Conservation (phyloP, 2,329 filamentous ascomycete genomes). For the Aspergillus terreus region DNA sequence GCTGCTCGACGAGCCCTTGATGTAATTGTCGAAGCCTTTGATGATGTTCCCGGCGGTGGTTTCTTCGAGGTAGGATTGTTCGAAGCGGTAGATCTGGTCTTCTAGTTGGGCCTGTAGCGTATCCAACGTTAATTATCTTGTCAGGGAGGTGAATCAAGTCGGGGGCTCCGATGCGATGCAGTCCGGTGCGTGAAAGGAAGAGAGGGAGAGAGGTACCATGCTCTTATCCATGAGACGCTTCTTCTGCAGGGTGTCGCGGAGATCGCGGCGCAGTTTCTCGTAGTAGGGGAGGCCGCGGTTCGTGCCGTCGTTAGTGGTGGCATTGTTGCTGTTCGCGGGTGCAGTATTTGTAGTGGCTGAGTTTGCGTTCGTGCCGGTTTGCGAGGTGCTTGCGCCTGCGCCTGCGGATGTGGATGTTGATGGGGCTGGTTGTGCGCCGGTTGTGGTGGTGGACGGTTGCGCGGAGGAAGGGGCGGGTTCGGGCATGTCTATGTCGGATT, state of each 20-base stretch:
- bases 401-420: constrained; percentile 12
- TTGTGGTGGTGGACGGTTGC: constrained; percentile 11
- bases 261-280: constrained; percentile 65
- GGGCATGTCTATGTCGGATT: constrained; percentile 29
- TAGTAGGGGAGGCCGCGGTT: constrained; percentile 61
- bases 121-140: too few relatives aligned
- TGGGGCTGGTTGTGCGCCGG: constrained; percentile 8
- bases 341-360: not conserved
- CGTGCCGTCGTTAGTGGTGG: constrained; percentile 19
- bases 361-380: constrained; percentile 8
- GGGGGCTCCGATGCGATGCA: too few relatives aligned
- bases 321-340: constrained; percentile 12
- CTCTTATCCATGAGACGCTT: constrained; percentile 61
- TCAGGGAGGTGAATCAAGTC: too few relatives aligned
- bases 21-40: constrained; percentile 95
- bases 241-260: constrained; percentile 64
- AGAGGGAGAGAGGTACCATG: constrained; percentile 44
- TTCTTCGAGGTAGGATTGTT: constrained; percentile 85
- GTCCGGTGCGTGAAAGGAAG: not conserved
- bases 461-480: constrained; percentile 38
- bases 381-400: constrained; percentile 8
- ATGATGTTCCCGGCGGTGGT: constrained; percentile 90
- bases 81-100: constrained; percentile 77
- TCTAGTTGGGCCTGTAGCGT: constrained; percentile 57
- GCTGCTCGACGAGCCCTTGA: constrained; percentile 73